phyloP scores from a whole-genome alignment of 169 alveolate genomes.

The Theileria sp. region DNA sequence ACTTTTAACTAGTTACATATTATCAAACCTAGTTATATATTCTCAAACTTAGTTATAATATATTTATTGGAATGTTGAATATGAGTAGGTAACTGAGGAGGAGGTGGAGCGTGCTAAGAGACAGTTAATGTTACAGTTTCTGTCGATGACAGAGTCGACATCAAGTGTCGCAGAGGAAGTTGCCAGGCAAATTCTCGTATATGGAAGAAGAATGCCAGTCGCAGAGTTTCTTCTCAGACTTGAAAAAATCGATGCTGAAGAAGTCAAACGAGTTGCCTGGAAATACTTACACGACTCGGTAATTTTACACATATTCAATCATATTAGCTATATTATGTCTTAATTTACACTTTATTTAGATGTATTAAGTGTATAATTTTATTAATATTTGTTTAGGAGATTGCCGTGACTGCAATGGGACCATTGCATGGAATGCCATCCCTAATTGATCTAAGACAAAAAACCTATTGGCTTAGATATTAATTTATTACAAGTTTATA shows the following conservation, averaged over 20 bases:
- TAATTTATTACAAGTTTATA: constrained; percentile 4
- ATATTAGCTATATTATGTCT: too few relatives aligned
- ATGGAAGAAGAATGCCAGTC: constrained; percentile 78
- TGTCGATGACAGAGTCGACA: constrained; percentile 77
- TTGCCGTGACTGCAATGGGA: constrained; percentile 80
- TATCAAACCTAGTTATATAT: not conserved
- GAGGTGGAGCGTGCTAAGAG: constrained; percentile 81
- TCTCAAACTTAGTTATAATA: not conserved
- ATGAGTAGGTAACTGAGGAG: constrained; percentile 69
- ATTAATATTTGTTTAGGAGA: constrained; percentile 32
- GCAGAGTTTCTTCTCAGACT: constrained; percentile 79
- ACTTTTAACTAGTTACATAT: too few relatives aligned
- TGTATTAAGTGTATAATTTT: not conserved
- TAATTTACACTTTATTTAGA: not conserved
- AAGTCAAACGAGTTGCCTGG: constrained; percentile 84
- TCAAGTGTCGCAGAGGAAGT: constrained; percentile 82
- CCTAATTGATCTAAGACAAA: constrained; percentile 71
- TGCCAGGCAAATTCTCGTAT: constrained; percentile 79
- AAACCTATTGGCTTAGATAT: constrained; percentile 79
- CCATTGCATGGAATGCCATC: constrained; percentile 81
- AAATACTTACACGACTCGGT: constrained; percentile 79
- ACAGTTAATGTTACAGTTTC: constrained; percentile 74
- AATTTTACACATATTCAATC: too few relatives aligned
- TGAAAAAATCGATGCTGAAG: constrained; percentile 81
- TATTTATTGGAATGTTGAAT: not conserved